A percentile compares a stretch with the other conserved stretches of the same genome.
These are phyloP conservation scores for Sporothrix mexicana DNA, from an alignment of 2,329 filamentous ascomycete genomes.

Conservation along the genomic window DNA sequence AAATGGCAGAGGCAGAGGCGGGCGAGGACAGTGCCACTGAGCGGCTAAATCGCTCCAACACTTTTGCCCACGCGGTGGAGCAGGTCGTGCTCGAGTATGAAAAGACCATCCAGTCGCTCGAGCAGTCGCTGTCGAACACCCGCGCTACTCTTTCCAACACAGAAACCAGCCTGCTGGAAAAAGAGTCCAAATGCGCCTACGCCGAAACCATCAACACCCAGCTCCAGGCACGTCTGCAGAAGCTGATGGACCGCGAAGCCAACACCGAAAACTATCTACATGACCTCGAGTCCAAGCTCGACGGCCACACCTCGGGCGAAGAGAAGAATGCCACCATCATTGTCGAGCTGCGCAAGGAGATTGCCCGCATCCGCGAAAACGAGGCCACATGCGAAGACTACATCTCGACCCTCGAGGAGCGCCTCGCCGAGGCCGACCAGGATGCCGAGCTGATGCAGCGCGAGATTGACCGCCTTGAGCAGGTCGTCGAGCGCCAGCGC, in stretches of 20 bases:
- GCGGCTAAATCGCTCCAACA: constrained; percentile 90
- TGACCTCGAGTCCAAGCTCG: constrained; percentile 87
- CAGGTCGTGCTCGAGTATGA: constrained; percentile 97
- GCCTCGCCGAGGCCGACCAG: constrained; percentile 92
- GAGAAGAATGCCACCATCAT: constrained; percentile 90
- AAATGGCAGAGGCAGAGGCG: constrained; percentile 58
- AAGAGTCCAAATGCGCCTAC: constrained; percentile 91
- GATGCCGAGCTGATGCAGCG: constrained; percentile 96
- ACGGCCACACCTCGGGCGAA: constrained; percentile 87
- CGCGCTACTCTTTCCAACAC: constrained; percentile 80
- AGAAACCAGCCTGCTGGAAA: constrained; percentile 87
- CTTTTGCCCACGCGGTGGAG: constrained; percentile 93
- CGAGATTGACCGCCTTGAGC: constrained; percentile 90
- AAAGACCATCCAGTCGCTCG: constrained; percentile 93
- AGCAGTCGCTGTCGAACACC: constrained; percentile 89
- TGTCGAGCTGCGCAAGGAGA: constrained; percentile 86
- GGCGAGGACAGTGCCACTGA: constrained; percentile 82
- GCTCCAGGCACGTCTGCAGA: constrained; percentile 87
- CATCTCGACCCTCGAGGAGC: constrained; percentile 94
- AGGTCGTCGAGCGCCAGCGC: constrained; percentile 92
- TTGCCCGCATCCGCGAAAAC: constrained; percentile 84
- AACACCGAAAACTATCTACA: constrained; percentile 93
- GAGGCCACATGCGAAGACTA: constrained; percentile 93
- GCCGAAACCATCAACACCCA: constrained; percentile 91
- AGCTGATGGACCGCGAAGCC: constrained; percentile 86